phyloP scores from a whole-genome alignment of 108 stramenopile species.

The Skeletonema costatum region DNA sequence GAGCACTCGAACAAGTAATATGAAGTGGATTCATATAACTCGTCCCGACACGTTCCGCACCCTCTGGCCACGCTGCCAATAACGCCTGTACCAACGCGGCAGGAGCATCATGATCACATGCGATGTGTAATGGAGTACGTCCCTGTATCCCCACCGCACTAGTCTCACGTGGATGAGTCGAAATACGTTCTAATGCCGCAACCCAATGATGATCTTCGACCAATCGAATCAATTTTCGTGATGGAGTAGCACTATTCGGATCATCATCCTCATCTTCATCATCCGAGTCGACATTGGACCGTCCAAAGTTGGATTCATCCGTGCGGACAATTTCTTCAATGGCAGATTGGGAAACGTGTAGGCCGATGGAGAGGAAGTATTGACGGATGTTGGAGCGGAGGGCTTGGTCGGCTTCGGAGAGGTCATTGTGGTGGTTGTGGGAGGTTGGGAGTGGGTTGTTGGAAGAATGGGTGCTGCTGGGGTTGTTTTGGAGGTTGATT shows the following conservation, averaged over 20 bases:
- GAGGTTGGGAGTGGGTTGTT: no score
- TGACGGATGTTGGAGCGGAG: not conserved
- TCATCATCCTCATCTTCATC: slow-evolving; percentile 18
- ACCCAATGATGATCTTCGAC: slow-evolving; percentile 65
- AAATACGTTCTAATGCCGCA: slow-evolving; percentile 48
- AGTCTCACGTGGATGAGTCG: slow-evolving; percentile 49
- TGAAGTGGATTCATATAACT: slow-evolving; percentile 72
- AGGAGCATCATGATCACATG: slow-evolving; percentile 72
- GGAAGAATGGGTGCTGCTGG: no score
- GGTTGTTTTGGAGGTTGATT: not conserved
- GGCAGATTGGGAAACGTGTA: not conserved
- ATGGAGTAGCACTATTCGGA: not conserved
- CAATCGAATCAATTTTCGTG: slow-evolving; percentile 18
- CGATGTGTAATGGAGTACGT: slow-evolving; percentile 61
- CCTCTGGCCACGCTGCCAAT: slow-evolving; percentile 60
- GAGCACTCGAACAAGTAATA: slow-evolving; percentile 64
- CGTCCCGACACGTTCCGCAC: slow-evolving; percentile 55
- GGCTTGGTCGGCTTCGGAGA: not conserved
- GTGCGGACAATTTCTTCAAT: not conserved
- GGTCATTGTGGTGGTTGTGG: not conserved
- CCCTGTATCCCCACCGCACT: slow-evolving; percentile 53
- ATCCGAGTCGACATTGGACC: slow-evolving; percentile 1
- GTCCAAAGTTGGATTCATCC: slow-evolving; percentile 3
- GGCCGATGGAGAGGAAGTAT: slow-evolving; percentile 3
- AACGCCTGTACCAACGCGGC: slow-evolving; percentile 55